Percentiles rank a stretch among this genome's conserved stretches.
These are phyloP conservation scores for Verticillium dahliae DNA, from an alignment of 2,329 filamentous ascomycete genomes.

Conservation along the genomic window DNA sequence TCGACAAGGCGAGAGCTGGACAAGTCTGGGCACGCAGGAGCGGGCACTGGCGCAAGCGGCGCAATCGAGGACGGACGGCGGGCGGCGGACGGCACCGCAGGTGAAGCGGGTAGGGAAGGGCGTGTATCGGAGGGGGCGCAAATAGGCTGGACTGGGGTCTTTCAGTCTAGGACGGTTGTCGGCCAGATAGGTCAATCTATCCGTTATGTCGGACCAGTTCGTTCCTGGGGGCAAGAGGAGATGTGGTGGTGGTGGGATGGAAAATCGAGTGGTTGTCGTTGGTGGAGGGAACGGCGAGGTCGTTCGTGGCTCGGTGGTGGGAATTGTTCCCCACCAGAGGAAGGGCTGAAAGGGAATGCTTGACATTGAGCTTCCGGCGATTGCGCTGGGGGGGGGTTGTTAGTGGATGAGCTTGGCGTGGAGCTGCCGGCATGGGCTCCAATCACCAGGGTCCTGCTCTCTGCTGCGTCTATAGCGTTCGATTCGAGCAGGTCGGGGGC, in stretches of 20 bases:
- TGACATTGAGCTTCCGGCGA: conserved; percentile 7
- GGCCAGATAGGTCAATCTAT: neutral
- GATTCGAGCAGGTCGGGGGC: neutral
- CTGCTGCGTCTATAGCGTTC: neutral
- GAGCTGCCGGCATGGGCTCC: conserved; percentile 3
- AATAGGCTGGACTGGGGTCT: neutral
- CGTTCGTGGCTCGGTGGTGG: conserved; percentile 5
- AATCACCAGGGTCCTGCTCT: neutral
- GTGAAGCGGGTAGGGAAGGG: neutral
- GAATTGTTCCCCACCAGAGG: conserved; percentile 15
- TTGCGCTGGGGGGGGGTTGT: neutral
- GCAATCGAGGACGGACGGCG: neutral
- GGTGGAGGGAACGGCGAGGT: conserved; percentile 13
- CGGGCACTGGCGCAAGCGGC: neutral
- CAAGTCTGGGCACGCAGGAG: neutral
- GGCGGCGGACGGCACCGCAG: neutral
- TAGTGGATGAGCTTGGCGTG: conserved; percentile 8
- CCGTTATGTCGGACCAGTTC: neutral
- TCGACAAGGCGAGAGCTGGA: conserved; percentile 1
- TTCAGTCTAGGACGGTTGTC: neutral
- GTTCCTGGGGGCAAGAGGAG: neutral
- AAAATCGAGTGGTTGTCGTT: conserved; percentile 9
- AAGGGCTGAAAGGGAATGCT: conserved; percentile 9
- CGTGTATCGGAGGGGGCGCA: neutral
- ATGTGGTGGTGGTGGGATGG: conserved; percentile 5